A percentile compares a stretch with the other conserved stretches of the same genome.
These are phyloP conservation scores for Tolypocladium guangdongense DNA, from an alignment of 2,329 filamentous ascomycete species.

Conservation along the genomic window DNA sequence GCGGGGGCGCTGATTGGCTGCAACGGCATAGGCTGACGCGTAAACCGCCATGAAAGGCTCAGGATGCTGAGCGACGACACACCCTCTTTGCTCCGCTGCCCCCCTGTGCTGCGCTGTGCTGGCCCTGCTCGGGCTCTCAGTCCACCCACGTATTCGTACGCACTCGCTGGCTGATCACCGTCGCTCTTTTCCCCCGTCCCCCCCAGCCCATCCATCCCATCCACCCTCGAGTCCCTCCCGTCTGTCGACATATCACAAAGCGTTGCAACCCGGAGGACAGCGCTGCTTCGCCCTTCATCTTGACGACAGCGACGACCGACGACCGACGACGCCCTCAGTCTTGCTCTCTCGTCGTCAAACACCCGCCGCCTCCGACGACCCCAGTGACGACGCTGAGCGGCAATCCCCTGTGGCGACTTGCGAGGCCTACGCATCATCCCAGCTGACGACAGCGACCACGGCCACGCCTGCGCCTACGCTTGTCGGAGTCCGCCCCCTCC, in stretches of 20 bases:
- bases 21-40: conserved; percentile 22
- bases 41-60: conserved; percentile 20
- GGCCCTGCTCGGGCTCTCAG: neutral
- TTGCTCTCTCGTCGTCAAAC: neutral
- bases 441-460: conserved; percentile 8
- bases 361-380: neutral
- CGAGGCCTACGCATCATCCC: conserved; percentile 2
- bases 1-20: conserved; percentile 16
- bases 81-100: neutral
- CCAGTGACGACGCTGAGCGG: neutral
- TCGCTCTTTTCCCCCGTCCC: neutral
- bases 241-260: neutral
- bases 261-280: neutral
- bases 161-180: neutral
- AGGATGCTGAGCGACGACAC: conserved; percentile 1
- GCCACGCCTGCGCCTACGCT: conserved; percentile 1
- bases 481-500: neutral
- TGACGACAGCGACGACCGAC: neutral
- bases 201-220: conserved; percentile 1
- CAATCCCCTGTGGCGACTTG: conserved; percentile 3
- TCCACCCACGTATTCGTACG: neutral
- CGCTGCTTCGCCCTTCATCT: neutral
- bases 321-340: neutral
- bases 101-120: neutral
- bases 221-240: neutral